Base-by-base conservation (phyloP, 768 basidiomycete species). In the Leccinum rimulosum region DNA sequence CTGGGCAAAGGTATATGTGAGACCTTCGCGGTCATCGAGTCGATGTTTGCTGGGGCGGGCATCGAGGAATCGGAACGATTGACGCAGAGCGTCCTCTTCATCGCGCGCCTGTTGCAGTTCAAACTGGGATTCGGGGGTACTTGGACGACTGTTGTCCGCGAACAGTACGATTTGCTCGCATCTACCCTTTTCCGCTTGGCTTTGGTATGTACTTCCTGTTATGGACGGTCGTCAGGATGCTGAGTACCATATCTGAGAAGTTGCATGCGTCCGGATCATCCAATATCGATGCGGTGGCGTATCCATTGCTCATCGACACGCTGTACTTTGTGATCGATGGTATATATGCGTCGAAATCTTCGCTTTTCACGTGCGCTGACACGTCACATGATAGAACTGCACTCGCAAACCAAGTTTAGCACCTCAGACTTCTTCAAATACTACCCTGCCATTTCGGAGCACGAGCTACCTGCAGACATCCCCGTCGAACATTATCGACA, bases 261-360 rank as follows among this genome's bases (percentile, higher is more conserved):
- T 69, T 80, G 19, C 81, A 84, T 58, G 82, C 81, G 12, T 72
- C 79, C 6, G 83, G 85, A n/a, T 73, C 76, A 45, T 74, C 63
- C 4, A 63, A 78, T 54, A 71, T 84, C 9, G 83, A 88, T 65
- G 70, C 82, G 2, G 77, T 85, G 47, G 75, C 82, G 49, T 91
- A 85, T 72, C 80, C 87, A 0, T 69, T 91, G 47, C 73, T 92
- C 33, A 70, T 91, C 25, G 91, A 93, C 74, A 92, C 91, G 3
- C 73, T 89, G 1, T 84, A 84, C 64, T 89, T 86, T 66, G 72
- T 90, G 8, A 77, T 88, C 31, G 91, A 93, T 66, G 91, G 91
- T 90, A 64, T 58, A 80, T 61, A 28, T 12, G 9, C 17, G 14
- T 45, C 12, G 5, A 3, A 12, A 31, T 4, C 15, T 27, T 28